Evolutionary conservation across 2,329 filamentous ascomycete genomes (phyloP), one percentile per base, ranked within the genome.

Genomic region (Pyrenochaeta sp.): DNA sequence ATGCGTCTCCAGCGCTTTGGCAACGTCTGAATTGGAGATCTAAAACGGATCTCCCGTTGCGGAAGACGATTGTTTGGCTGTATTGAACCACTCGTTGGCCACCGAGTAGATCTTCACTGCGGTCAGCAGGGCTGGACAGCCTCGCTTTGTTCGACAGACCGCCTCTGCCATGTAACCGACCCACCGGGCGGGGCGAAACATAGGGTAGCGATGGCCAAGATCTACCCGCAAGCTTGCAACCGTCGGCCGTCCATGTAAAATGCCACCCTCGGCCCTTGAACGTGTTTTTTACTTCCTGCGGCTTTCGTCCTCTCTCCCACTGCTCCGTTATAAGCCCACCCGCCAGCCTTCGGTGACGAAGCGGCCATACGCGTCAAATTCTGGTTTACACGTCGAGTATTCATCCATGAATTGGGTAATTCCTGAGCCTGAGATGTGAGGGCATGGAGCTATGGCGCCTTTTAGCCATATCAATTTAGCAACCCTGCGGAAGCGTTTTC

Each of bases 381-480:
- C 28, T 9, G 9, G 28, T 30, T 9, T 4, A 7, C 24, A 10
- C 10, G 22, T 25, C 25, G 15, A 22, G 6, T 24, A 5, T 50
- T 27, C 19, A 13, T 5, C 5, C 15, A 15, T 50, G 27, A 10
- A 37, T 9, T 9, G 7, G 22, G 7, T 27, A 34, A 22, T 42
- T 30, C 9, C 22, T 13, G 36, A 19, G n/a, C 32, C 15, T 57
- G 54, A 43, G 10, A 54, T 55, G 53, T 62, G 24, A 53, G 46
- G 39, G 44, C 1, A 13, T 36, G 36, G n/a, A 22, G 50, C 48
- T 37, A 75, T 75, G 72, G 67, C 72, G 50, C 71, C 72, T 28
- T 30, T 67, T 42, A 61, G 48, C 58, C 37, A 24, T 28, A 45
- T 61, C 15, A 40, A 45, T 25, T 22, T 62, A n/a, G 43, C 58